Evolutionary conservation across 2,329 filamentous ascomycete genomes (phyloP), one percentile per base, ranked within the genome.

Genomic region (Pezizomycotina sp.): DNA sequence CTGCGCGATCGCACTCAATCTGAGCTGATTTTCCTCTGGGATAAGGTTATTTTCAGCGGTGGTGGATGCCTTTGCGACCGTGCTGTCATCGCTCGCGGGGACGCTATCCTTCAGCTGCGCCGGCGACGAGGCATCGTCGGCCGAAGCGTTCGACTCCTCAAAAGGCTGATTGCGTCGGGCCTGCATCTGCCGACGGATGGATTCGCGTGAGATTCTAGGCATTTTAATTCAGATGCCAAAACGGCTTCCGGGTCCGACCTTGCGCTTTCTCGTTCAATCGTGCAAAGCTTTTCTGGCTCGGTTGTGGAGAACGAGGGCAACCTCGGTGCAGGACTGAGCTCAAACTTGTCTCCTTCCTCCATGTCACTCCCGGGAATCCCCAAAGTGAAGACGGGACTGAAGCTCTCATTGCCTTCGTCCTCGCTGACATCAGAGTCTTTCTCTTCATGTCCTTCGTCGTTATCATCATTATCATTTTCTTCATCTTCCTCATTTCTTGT

Each of bases 181-280:
- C 54, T 89, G 81, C 36, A 93, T 76, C 45, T 86, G 82, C 34
- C 80, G 75, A 50, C 95, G 63, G 49, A 95, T 95, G 0, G 84
- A 92, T 55, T 95, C 89, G 23, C 86, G 72, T 6, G 86, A 93
- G 53, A 95, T 92, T 36, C 77, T 77, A 7, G 78, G 67, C 14
- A 45, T 36, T n/a, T n/a, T n/a, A n/a, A n/a, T n/a, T n/a, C n/a
- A n/a, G n/a, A n/a, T n/a, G n/a, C n/a, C n/a, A n/a, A n/a, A n/a
- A n/a, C n/a, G n/a, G n/a, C n/a, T n/a, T n/a, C n/a, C n/a, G n/a
- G n/a, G n/a, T n/a, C n/a, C n/a, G n/a, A n/a, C n/a, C n/a, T n/a
- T n/a, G n/a, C n/a, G n/a, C n/a, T n/a, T n/a, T n/a, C n/a, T n/a
- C n/a, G 52, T 37, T 60, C 58, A 6, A 64, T 50, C 6, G 61